Evolutionary conservation across 306 rosid genomes (phyloP).

Genomic region (Cucurbita maxima): DNA sequence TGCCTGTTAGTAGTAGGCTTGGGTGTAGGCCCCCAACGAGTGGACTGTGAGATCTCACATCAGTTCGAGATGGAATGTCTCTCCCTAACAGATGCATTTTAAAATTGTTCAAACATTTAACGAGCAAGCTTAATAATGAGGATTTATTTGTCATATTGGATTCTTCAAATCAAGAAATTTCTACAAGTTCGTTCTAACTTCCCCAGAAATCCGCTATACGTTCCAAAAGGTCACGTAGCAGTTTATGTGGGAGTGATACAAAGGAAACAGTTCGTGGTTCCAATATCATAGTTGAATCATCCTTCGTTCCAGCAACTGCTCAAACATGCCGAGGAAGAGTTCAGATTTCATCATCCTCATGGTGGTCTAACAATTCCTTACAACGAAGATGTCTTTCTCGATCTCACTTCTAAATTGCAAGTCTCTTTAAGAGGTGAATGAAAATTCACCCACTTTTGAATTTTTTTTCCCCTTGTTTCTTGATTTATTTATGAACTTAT

Average conservation of each 20-base stretch:
- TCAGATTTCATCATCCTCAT: neutral
- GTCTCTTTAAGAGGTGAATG: neutral
- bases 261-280: neutral
- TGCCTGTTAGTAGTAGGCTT: too few relatives aligned
- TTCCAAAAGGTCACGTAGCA: neutral
- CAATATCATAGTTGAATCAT: neutral
- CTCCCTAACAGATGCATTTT: too few relatives aligned
- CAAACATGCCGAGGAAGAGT: neutral
- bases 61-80: too few relatives aligned
- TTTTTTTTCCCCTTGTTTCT: neutral
- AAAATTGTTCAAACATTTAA: neutral
- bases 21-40: too few relatives aligned
- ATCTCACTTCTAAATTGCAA: conserved; percentile 8
- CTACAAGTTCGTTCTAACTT: neutral
- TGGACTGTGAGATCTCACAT: too few relatives aligned
- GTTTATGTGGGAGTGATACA: neutral
- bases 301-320: neutral
- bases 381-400: neutral
- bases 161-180: neutral
- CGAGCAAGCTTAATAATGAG: neutral
- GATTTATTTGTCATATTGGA: neutral
- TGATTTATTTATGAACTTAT: neutral
- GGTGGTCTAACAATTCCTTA: neutral
- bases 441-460: neutral
- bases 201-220: neutral